Evolutionary conservation across 2,329 filamentous ascomycete genomes (phyloP).

Genomic region (Beauveria sp.): DNA sequence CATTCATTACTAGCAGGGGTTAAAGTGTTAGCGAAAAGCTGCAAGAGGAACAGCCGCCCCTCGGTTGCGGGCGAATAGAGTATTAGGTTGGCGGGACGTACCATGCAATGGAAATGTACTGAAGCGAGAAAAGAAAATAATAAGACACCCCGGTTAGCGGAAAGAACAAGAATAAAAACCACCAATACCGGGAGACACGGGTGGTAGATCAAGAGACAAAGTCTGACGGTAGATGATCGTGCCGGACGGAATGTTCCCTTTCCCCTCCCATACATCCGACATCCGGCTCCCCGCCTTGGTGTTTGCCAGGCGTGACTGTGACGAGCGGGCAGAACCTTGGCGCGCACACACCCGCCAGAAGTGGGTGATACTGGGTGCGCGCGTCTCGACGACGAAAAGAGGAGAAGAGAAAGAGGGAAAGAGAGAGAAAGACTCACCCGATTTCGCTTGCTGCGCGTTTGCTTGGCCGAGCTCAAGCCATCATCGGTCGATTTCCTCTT

Average conservation of each 20-base stretch:
- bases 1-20: slow-evolving; percentile 54
- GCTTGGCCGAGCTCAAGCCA: slow-evolving; percentile 31
- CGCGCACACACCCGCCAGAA: not conserved
- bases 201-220: not conserved
- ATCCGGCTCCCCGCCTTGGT: not conserved
- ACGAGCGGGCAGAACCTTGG: not conserved
- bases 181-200: not conserved
- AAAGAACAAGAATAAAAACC: not conserved
- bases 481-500: slow-evolving; percentile 37
- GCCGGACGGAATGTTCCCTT: not conserved
- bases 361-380: not conserved
- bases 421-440: slow-evolving; percentile 34
- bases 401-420: slow-evolving; percentile 1
- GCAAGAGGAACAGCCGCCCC: not conserved
- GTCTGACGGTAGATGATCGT: not conserved
- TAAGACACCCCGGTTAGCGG: not conserved
- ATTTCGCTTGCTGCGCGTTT: slow-evolving; percentile 54
- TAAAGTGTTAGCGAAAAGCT: not conserved
- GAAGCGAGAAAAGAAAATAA: not conserved
- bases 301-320: not conserved
- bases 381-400: not conserved
- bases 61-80: not conserved
- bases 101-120: slow-evolving; percentile 58
- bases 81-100: slow-evolving; percentile 25
- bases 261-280: not conserved